Evolutionary conservation across 805 yeast genomes (phyloP), one percentile per base, ranked within the genome.

Genomic region (Wickerhamiella sorbophila): DNA sequence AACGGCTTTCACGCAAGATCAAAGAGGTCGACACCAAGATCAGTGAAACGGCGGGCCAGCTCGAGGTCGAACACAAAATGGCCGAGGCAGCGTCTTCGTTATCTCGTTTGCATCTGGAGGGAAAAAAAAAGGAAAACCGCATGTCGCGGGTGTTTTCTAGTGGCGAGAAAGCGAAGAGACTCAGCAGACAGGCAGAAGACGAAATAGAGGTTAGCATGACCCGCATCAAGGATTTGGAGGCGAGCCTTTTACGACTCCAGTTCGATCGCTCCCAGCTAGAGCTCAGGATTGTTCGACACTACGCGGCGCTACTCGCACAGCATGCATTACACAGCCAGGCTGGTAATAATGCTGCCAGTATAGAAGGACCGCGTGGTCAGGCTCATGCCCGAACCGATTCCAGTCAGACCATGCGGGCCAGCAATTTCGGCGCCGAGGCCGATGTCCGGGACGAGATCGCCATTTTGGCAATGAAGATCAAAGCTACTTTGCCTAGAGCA

Each of bases 101-200:
- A 16, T 49, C 53, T 22, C 35, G 40, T 14, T 45, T 53, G 22
- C 51, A 49, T 39, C 19, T 34, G 38, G 16, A n/a, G 18, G 22
- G 24, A 3, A 19, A 24, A 16, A 16, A 24, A 14, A 24, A 20
- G 5, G 37, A 34, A 21, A 34, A 15, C 8, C 26, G 37, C 4
- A 34, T 34, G 33, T 34, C 33, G 10, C 26, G 34, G 16, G 24
- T 34, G 29, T 40, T 40, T 20, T 33, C 42, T 4, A 31, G 22
- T 8, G 38, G 34, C 10, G 20, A 38, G 2, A 44, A 44, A 26
- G 17, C 42, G 26, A 43, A 44, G 16, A 47, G 56, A 14, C 43
- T 46, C 26, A 48, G 52, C 33, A 38, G 45, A 17, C 54, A 50
- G 42, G 57, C 55, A 6, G 54, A 45, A 12, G 56, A 53, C 4